Evolutionary conservation across 768 basidiomycete species (phyloP).

Genomic region (Naganishia onofrii): DNA sequence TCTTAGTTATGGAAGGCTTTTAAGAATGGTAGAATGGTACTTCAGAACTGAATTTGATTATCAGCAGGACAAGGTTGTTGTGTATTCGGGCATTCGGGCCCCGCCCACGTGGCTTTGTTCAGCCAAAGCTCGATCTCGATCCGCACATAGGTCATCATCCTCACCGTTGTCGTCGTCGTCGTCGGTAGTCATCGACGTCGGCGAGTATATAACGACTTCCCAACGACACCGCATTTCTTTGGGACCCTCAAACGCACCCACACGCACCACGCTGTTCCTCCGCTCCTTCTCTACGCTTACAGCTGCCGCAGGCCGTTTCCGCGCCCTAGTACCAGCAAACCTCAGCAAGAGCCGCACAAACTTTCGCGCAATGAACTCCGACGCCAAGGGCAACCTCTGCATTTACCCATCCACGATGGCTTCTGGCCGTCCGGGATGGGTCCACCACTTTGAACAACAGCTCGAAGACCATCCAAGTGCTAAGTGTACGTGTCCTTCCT

Average conservation of each 20-base stretch:
- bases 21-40: too few species aligned
- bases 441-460: conserved; percentile 16
- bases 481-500: conserved; percentile 10
- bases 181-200: too few species aligned
- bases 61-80: too few species aligned
- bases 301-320: not conserved
- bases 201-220: too few species aligned
- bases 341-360: not conserved
- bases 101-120: not conserved
- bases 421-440: conserved; percentile 27
- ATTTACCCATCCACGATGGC: not conserved
- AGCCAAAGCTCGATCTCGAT: not conserved
- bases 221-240: too few species aligned
- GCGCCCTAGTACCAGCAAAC: not conserved
- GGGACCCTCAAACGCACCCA: too few species aligned
- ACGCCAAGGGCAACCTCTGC: conserved; percentile 11
- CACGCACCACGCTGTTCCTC: not conserved
- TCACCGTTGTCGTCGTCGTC: too few species aligned
- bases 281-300: not conserved
- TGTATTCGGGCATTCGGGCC: not conserved
- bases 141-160: not conserved
- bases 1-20: too few species aligned
- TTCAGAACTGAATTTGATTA: too few species aligned
- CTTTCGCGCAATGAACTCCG: conserved; percentile 6
- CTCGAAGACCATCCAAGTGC: conserved; percentile 22